A percentile compares a stretch with the other conserved stretches of the same genome.
Conservation (phyloP, 345 rosid genomes). For the Cardamine chenopodiifolia region DNA sequence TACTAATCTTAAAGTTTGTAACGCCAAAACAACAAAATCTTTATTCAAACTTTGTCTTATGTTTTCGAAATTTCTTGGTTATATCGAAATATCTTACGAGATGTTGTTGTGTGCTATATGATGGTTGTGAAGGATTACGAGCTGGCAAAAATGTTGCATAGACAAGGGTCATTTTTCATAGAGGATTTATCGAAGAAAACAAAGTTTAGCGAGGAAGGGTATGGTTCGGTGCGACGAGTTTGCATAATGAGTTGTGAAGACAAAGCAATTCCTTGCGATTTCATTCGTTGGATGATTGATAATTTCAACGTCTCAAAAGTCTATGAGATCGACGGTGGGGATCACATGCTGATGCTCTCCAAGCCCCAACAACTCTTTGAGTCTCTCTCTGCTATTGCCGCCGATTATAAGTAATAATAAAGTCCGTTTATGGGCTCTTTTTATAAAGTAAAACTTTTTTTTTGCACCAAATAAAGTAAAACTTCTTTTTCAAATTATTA, state of each 20-base stretch:
- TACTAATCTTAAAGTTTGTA: neutral
- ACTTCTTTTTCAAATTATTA: neutral
- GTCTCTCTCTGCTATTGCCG: conserved; percentile 30
- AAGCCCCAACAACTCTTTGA: conserved; percentile 37
- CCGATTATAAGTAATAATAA: neutral
- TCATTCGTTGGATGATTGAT: conserved; percentile 44
- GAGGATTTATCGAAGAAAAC: conserved; percentile 36
- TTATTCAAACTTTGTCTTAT: neutral
- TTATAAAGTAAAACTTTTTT: too few relatives aligned
- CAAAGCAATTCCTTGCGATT: conserved; percentile 41
- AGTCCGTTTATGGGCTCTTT: too few relatives aligned
- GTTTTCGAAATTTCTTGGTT: neutral
- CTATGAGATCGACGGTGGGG: conserved; percentile 40
- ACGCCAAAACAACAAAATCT: neutral
- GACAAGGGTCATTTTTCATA: conserved; percentile 42
- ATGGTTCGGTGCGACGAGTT: conserved; percentile 43
- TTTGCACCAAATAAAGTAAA: too few relatives aligned
- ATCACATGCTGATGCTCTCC: conserved; percentile 47
- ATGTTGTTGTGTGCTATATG: neutral
- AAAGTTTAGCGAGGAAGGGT: conserved; percentile 33
- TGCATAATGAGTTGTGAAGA: conserved; percentile 42
- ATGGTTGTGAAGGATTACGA: conserved; percentile 38
- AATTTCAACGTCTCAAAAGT: conserved; percentile 43
- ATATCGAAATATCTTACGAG: neutral
- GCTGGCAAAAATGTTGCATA: conserved; percentile 37